Base-by-base conservation (phyloP, 768 basidiomycete species). In the Podaxis sp. region DNA sequence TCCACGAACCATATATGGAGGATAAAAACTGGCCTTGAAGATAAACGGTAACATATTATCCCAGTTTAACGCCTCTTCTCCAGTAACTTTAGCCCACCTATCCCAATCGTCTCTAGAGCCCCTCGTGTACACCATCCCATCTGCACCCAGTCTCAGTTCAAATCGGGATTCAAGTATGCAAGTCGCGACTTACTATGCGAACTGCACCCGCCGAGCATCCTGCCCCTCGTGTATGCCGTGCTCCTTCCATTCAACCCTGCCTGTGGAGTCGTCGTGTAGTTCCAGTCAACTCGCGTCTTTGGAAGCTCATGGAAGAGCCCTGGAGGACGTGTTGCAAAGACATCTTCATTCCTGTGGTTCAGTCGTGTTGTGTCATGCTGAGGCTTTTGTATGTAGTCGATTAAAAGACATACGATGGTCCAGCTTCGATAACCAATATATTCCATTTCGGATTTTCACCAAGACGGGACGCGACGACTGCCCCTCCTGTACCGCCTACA, bases 51-150 rank as follows among this genome's bases (percentile, higher is more conserved):
- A 63, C 5, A 77, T 49, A 22, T 61, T 69, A 17, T 74, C 63
- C 77, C 76, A 77, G 15, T 67, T 72, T 72, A 74, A 77, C 0
- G 75, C 72, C 3, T 55, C 54, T 49, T 76, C 75, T 4, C 69
- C 68, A 30, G 73, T 72, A 9, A 76, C 40, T 0, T 30, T 60
- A 12, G 75, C 77, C 63, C 68, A 76, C 4, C 72, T 68, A 63
- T 78, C 70, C 52, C 68, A 76, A 52, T 77, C 77, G 5, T 75
- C 74, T 19, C 66, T 55, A 1, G 74, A 70, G 28, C 76, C 76
- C 6, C 75, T 73, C 11, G 75, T 74, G 52, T 75, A 78, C 2
- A 69, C 63, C 70, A 73, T 71, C 13, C 63, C 64, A 60, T 73
- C 71, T 73, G 39, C 11, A 40, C 19, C 9, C 33, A 40, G 8